These are phyloP conservation scores for Microcyclospora pomicola DNA, from an alignment of 2,329 filamentous ascomycete species.

Conservation along the genomic window DNA sequence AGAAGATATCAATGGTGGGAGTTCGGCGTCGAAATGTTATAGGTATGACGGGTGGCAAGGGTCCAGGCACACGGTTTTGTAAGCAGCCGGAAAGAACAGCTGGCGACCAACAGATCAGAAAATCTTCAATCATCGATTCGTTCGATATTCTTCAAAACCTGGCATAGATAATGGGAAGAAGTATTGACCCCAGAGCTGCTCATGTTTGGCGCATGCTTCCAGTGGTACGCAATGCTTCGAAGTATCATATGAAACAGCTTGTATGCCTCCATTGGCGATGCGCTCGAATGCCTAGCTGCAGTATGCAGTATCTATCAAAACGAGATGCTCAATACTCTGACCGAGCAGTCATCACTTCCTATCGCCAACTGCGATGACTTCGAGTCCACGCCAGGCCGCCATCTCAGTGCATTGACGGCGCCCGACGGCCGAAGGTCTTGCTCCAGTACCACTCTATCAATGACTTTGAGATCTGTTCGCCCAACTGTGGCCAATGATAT, in stretches of 20 bases:
- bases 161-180: too few relatives aligned
- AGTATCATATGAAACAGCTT: too few relatives aligned
- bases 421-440: conserved; percentile 9
- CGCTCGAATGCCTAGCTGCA: not conserved
- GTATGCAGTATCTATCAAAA: not conserved
- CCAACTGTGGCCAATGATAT: conserved; percentile 9
- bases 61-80: too few relatives aligned
- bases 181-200: too few relatives aligned
- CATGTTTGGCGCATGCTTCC: too few relatives aligned
- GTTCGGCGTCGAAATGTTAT: not conserved
- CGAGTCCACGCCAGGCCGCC: conserved; percentile 11
- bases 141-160: too few relatives aligned
- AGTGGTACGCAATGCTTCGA: too few relatives aligned
- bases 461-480: conserved; percentile 4
- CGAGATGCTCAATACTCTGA: conserved; percentile 21
- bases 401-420: conserved; percentile 17
- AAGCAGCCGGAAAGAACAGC: too few relatives aligned
- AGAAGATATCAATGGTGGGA: not conserved
- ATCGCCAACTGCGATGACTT: not conserved
- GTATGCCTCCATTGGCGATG: too few relatives aligned
- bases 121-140: too few relatives aligned
- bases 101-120: too few relatives aligned
- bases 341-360: conserved; percentile 27
- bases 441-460: conserved; percentile 4
- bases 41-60: too few relatives aligned